Percentiles rank a stretch among this genome's conserved stretches.
phyloP scores from a whole-genome alignment of 2,329 filamentous ascomycete species.

The Domatiomyces globalis region DNA sequence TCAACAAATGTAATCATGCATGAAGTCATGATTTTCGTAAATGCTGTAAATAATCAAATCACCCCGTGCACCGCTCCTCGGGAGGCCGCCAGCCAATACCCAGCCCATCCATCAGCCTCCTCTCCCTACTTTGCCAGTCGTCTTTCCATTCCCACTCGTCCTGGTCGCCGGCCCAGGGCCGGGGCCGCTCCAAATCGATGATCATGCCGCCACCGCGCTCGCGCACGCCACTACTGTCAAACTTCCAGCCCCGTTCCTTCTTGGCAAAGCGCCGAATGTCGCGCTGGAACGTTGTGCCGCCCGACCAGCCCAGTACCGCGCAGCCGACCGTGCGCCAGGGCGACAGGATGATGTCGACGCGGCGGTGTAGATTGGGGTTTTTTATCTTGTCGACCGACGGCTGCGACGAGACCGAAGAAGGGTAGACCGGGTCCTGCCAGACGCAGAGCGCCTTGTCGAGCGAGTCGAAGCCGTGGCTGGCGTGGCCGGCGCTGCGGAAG shows the following conservation, averaged over 20 bases:
- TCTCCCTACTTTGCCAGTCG: constrained; percentile 57
- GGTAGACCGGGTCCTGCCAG: constrained; percentile 59
- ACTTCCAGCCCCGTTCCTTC: constrained; percentile 58
- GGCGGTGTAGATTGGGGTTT: constrained; percentile 62
- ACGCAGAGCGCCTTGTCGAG: constrained; percentile 87
- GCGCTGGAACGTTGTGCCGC: constrained; percentile 77
- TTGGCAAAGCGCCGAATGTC: constrained; percentile 73
- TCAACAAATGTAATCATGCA: not conserved
- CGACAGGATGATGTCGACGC: constrained; percentile 82
- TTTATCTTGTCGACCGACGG: constrained; percentile 19
- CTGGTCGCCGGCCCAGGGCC: constrained; percentile 56
- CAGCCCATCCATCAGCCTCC: constrained; percentile 62
- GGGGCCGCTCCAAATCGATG: constrained; percentile 47
- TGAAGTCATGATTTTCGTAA: not conserved
- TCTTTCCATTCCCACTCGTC: constrained; percentile 41
- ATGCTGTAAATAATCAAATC: too few relatives aligned
- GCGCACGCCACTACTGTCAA: constrained; percentile 78
- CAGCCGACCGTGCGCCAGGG: constrained; percentile 84
- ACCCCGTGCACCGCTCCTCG: constrained; percentile 54
- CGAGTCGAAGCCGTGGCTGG: constrained; percentile 60
- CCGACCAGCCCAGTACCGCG: constrained; percentile 75
- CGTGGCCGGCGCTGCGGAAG: constrained; percentile 31
- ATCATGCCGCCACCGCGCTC: constrained; percentile 51
- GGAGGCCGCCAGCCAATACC: constrained; percentile 54
- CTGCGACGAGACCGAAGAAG: constrained; percentile 6